Evolutionary conservation across 2,329 filamentous ascomycete genomes (phyloP).

Genomic region (Microdochium bolleyi): DNA sequence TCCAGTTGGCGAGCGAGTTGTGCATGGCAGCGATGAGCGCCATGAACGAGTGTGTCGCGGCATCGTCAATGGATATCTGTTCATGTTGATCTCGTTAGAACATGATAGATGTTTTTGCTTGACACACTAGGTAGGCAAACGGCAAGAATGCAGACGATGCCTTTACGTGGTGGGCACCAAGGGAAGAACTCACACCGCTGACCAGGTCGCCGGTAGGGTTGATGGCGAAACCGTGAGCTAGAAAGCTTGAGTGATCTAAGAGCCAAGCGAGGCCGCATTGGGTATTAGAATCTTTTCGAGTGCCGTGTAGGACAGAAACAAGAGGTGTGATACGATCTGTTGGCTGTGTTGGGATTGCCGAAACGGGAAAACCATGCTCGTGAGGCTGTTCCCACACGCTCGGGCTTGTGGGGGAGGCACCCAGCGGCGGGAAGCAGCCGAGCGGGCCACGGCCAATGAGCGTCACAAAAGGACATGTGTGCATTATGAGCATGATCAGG

Average conservation of each 20-base stretch:
- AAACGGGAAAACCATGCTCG: background rate
- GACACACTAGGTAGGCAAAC: too few relatives aligned
- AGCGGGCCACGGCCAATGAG: background rate
- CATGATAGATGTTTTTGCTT: too few relatives aligned
- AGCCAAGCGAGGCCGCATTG: conserved; percentile 3
- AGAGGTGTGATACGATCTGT: background rate
- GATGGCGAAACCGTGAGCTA: conserved; percentile 22
- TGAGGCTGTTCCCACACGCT: background rate
- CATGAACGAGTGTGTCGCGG: conserved; percentile 23
- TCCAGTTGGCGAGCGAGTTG: conserved; percentile 21
- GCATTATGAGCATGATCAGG: background rate
- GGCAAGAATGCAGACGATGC: too few relatives aligned
- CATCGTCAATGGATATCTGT: conserved; percentile 21
- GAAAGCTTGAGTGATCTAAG: conserved; percentile 20
- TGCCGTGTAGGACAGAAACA: background rate
- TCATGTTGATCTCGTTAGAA: background rate
- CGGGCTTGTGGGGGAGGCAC: too few relatives aligned
- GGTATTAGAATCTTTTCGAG: background rate
- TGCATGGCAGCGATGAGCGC: conserved; percentile 24
- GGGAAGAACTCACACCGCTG: conserved; percentile 14
- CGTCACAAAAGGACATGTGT: background rate
- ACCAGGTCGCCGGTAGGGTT: conserved; percentile 21
- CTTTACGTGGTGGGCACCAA: too few relatives aligned
- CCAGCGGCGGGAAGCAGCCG: background rate
- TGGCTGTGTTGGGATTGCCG: background rate